Conservation (phyloP, 768 basidiomycete genomes). For the Thelephora ganbajun region DNA sequence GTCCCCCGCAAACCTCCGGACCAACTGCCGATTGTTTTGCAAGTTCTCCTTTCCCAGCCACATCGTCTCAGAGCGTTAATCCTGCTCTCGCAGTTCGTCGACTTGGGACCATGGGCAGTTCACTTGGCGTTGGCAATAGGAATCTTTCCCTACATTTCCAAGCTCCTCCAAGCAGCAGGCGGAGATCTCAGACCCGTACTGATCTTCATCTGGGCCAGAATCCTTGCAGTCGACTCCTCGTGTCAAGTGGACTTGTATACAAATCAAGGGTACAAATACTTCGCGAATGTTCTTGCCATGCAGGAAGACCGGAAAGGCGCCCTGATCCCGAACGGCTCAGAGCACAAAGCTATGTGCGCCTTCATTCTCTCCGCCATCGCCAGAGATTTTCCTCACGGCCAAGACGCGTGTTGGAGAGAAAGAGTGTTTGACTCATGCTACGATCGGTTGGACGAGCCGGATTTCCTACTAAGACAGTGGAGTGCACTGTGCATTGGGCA, state of each 20-base stretch:
- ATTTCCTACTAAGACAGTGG: conserved; percentile 93
- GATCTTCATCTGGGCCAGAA: conserved; percentile 98
- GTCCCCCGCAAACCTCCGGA: conserved; percentile 89
- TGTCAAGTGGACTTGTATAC: conserved; percentile 85
- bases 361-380: conserved; percentile 87
- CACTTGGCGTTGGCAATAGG: conserved; percentile 92
- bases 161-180: conserved; percentile 88
- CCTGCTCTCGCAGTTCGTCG: conserved; percentile 92
- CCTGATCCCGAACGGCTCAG: conserved; percentile 80
- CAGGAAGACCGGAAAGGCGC: conserved; percentile 38
- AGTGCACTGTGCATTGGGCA: conserved; percentile 84
- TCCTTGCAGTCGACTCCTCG: conserved; percentile 88
- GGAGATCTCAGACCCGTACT: conserved; percentile 93
- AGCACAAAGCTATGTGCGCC: conserved; percentile 97
- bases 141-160: conserved; percentile 97
- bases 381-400: conserved; percentile 80
- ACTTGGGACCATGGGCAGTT: conserved; percentile 97
- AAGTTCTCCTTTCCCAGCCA: conserved; percentile 91
- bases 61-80: conserved; percentile 93
- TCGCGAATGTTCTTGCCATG: conserved; percentile 60
- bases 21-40: conserved; percentile 93
- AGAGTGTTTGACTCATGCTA: conserved; percentile 81
- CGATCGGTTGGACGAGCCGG: conserved; percentile 71
- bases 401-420: conserved; percentile 71
- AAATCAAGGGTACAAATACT: conserved; percentile 76